Percentiles rank a stretch among this genome's conserved stretches.
These are phyloP conservation scores for Oryza meridionalis DNA, from an alignment of 176 grass and related monocot genomes.

Conservation along the genomic window DNA sequence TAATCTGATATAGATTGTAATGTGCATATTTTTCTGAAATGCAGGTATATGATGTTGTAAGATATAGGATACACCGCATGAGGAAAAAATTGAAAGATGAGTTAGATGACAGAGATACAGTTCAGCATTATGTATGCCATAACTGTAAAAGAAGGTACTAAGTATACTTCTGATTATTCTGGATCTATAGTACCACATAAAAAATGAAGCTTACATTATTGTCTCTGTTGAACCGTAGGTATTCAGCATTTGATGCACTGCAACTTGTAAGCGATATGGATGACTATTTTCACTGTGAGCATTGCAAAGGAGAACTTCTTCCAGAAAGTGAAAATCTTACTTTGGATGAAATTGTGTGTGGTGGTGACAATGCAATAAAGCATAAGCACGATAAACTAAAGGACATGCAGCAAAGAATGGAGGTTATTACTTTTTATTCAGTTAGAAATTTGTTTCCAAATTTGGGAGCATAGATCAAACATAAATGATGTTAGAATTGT, in stretches of 20 bases:
- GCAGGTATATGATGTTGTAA: conserved; percentile 45
- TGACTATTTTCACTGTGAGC: background rate
- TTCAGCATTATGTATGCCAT: conserved; percentile 64
- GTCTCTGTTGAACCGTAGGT: background rate
- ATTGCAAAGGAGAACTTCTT: background rate
- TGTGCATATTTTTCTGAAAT: too few relatives aligned
- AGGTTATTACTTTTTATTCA: background rate
- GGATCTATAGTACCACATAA: too few relatives aligned
- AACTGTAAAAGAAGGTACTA: conserved; percentile 36
- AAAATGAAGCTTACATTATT: too few relatives aligned
- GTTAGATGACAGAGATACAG: conserved; percentile 63
- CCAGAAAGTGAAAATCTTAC: background rate
- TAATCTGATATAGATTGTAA: too few relatives aligned
- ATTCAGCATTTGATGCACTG: conserved; percentile 12
- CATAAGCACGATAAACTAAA: background rate
- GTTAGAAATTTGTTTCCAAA: too few relatives aligned
- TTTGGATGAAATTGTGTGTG: background rate
- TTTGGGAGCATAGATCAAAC: too few relatives aligned
- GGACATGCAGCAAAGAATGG: background rate
- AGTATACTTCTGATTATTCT: too few relatives aligned
- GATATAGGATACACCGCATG: conserved; percentile 67
- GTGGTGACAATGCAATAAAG: background rate
- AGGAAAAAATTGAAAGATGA: conserved; percentile 71
- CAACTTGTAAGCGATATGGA: too few relatives aligned
- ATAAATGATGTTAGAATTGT: too few relatives aligned